A percentile compares a stretch with the other conserved stretches of the same genome.
Conservation (phyloP, 2,329 filamentous ascomycete genomes). For the Lecanoromycetidae sp. region DNA sequence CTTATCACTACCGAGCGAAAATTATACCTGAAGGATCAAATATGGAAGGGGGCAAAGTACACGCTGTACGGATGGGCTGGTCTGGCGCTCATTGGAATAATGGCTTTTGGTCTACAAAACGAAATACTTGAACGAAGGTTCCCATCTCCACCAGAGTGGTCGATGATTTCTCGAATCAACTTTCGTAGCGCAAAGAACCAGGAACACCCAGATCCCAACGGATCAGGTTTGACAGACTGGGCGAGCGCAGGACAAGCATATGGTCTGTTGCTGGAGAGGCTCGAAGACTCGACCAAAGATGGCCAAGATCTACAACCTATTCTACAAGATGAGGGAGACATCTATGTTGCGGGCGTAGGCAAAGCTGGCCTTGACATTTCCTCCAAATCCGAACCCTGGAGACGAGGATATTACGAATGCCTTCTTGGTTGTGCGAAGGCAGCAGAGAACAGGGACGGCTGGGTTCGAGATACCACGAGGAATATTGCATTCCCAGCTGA, state of each 20-base stretch:
- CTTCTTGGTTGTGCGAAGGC: constrained; percentile 65
- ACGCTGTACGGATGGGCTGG: constrained; percentile 54
- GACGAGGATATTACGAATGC: constrained; percentile 70
- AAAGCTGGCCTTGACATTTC: constrained; percentile 55
- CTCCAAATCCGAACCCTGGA: constrained; percentile 70
- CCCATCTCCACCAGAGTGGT: constrained; percentile 77
- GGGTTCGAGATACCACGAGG: constrained; percentile 57
- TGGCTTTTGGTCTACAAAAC: constrained; percentile 55
- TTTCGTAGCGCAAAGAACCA: constrained; percentile 53
- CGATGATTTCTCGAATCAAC: constrained; percentile 54
- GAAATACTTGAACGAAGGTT: constrained; percentile 63
- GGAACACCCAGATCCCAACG: constrained; percentile 44
- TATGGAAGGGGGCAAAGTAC: constrained; percentile 57
- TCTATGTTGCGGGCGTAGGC: constrained; percentile 43
- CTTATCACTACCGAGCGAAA: constrained; percentile 70
- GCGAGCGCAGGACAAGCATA: constrained; percentile 50
- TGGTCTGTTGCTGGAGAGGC: constrained; percentile 46
- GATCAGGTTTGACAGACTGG: constrained; percentile 53
- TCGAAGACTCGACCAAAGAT: constrained; percentile 59
- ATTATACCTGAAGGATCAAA: constrained; percentile 56
- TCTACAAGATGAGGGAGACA: constrained; percentile 37
- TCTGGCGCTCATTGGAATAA: constrained; percentile 46
- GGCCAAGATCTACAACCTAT: constrained; percentile 53
- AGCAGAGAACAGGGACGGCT: constrained; percentile 71
- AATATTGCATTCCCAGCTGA: constrained; percentile 58